Conservation (phyloP, 371 early-diverging fungal genomes). For the Coemansia sp. region DNA sequence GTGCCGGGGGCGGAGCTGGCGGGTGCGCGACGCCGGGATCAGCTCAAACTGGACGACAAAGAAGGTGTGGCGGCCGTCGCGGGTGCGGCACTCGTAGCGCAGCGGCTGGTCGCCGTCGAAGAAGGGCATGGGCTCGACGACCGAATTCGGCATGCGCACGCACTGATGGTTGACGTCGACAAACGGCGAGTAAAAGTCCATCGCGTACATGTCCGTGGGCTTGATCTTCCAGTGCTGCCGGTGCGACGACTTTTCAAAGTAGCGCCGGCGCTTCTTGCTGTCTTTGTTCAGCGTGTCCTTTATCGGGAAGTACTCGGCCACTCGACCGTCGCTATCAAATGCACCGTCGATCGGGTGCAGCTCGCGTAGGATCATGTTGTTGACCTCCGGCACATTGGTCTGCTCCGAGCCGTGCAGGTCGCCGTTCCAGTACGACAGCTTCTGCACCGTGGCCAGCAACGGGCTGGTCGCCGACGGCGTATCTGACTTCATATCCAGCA, state of each 20-base stretch:
- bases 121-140: slow-evolving; percentile 53
- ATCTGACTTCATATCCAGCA: slow-evolving; percentile 69
- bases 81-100: slow-evolving; percentile 59
- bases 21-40: slow-evolving; percentile 46
- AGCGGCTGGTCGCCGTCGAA: slow-evolving; percentile 68
- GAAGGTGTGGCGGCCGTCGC: slow-evolving; percentile 54
- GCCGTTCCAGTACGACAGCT: slow-evolving; percentile 48
- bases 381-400: slow-evolving; percentile 38
- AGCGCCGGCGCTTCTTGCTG: slow-evolving; percentile 57
- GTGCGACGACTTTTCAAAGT: slow-evolving; percentile 60
- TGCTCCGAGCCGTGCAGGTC: slow-evolving; percentile 39
- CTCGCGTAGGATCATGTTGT: slow-evolving; percentile 47
- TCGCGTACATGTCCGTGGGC: slow-evolving; percentile 63
- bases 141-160: slow-evolving; percentile 66
- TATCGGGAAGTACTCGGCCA: slow-evolving; percentile 45
- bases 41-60: slow-evolving; percentile 59
- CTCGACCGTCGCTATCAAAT: slow-evolving; percentile 36
- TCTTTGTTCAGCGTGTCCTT: slow-evolving; percentile 45
- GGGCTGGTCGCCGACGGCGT: slow-evolving; percentile 78
- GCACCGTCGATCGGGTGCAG: slow-evolving; percentile 44
- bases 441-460: slow-evolving; percentile 44
- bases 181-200: slow-evolving; percentile 73
- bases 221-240: slow-evolving; percentile 58
- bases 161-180: slow-evolving; percentile 76
- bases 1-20: slow-evolving; percentile 31